Conservation (phyloP, 2,329 filamentous ascomycete genomes). For the Diaporthe capsici region DNA sequence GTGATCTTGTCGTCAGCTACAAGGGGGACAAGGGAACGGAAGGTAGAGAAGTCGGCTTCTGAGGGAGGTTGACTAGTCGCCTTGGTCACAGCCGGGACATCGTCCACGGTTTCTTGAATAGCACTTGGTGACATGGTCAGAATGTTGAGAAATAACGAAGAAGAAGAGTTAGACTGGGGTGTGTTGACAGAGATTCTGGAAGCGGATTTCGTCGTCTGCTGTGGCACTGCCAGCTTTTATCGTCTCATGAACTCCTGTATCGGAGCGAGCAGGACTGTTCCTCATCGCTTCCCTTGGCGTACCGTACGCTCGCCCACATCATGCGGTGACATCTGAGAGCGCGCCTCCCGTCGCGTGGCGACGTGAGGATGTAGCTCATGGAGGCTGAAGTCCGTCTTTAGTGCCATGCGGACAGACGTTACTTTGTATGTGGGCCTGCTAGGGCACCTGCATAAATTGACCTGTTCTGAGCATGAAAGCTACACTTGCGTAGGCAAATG, state of each 20-base stretch:
- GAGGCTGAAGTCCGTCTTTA: conserved; percentile 13
- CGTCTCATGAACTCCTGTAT: background rate
- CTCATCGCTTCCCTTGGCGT: background rate
- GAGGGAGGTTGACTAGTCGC: background rate
- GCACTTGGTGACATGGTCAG: background rate
- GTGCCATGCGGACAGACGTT: background rate
- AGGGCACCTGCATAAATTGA: too few species aligned
- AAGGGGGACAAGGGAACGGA: conserved; percentile 45
- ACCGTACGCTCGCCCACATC: background rate
- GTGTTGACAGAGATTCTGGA: background rate
- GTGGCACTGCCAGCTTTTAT: conserved; percentile 6
- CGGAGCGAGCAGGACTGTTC: background rate
- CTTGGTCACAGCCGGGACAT: background rate
- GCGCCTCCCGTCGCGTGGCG: background rate
- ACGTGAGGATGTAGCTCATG: background rate
- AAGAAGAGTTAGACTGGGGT: background rate
- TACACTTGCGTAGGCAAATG: background rate
- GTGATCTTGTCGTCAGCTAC: conserved; percentile 41
- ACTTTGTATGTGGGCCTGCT: background rate
- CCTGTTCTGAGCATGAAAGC: too few species aligned
- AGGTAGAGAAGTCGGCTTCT: conserved; percentile 42
- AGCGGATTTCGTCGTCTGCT: background rate
- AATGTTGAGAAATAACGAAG: too few species aligned
- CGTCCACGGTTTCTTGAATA: background rate
- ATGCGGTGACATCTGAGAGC: background rate